phyloP scores from a whole-genome alignment of 2,329 filamentous ascomycete genomes.

The Teratosphaeria zuluensis region DNA sequence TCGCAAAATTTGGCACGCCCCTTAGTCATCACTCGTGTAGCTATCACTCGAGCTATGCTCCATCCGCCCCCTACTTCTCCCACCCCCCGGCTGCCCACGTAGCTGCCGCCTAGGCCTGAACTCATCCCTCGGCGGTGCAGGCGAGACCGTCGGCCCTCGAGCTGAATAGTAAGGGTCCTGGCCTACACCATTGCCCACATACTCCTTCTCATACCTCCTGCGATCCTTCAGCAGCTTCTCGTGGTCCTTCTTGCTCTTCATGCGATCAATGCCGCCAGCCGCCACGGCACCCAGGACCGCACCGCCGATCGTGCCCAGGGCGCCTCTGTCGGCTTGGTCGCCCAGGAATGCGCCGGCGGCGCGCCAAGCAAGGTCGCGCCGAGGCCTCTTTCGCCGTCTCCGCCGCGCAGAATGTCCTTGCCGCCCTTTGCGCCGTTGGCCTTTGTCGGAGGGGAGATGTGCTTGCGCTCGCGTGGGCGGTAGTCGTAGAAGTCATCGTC shows the following conservation, averaged over 20 bases:
- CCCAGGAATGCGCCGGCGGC: slow-evolving; percentile 19
- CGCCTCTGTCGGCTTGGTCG: slow-evolving; percentile 11
- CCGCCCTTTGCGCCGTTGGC: slow-evolving; percentile 1
- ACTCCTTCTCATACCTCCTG: slow-evolving; percentile 1
- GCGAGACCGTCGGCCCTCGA: neutral
- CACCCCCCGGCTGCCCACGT: neutral
- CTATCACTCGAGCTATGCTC: neutral
- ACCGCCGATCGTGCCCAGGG: slow-evolving; percentile 17
- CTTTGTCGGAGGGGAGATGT: neutral
- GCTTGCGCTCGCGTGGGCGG: slow-evolving; percentile 2
- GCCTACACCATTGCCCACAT: slow-evolving; percentile 1
- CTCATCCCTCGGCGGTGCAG: slow-evolving; percentile 1
- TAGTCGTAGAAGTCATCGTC: slow-evolving; percentile 2
- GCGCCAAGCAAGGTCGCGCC: slow-evolving; percentile 18
- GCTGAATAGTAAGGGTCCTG: slow-evolving; percentile 7
- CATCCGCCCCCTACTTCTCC: neutral
- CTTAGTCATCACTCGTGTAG: neutral
- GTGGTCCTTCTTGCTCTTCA: slow-evolving; percentile 17
- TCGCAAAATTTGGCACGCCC: neutral
- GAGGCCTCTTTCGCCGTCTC: slow-evolving; percentile 16
- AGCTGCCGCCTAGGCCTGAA: slow-evolving; percentile 3
- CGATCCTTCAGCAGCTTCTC: slow-evolving; percentile 7
- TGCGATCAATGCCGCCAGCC: slow-evolving; percentile 14
- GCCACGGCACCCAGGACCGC: slow-evolving; percentile 18
- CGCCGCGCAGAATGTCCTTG: slow-evolving; percentile 16